Evolutionary conservation across 108 stramenopile species (phyloP).

Genomic region (Skeletonema potamos): DNA sequence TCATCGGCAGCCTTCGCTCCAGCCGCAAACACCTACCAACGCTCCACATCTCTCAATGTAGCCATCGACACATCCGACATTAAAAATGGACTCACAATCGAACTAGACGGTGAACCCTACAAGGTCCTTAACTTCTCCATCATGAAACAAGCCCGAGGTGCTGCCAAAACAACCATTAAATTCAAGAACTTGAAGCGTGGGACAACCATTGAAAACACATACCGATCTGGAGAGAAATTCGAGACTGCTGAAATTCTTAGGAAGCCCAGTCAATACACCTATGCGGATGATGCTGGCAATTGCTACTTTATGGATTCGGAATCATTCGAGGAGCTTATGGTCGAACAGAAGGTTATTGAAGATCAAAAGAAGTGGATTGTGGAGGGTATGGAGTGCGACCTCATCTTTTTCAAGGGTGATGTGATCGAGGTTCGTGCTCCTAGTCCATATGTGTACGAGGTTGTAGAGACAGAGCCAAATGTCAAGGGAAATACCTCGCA

Average conservation of each 20-base stretch:
- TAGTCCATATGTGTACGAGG: constrained; percentile 59
- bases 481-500: constrained; percentile 94
- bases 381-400: constrained; percentile 81
- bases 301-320: constrained; percentile 92
- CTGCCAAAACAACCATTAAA: constrained; percentile 90
- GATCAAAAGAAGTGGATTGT: constrained; percentile 80
- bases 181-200: constrained; percentile 94
- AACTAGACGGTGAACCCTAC: constrained; percentile 90
- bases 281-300: constrained; percentile 72
- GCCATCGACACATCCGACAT: constrained; percentile 91
- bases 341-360: constrained; percentile 56
- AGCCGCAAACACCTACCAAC: background rate
- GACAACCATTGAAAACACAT: constrained; percentile 93
- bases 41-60: constrained; percentile 40
- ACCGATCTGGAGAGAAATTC: constrained; percentile 91
- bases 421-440: constrained; percentile 89
- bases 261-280: constrained; percentile 83
- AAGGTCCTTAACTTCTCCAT: constrained; percentile 88
- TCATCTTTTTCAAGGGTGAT: constrained; percentile 82
- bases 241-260: constrained; percentile 87
- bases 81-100: constrained; percentile 93
- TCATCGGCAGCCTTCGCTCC: constrained; percentile 10
- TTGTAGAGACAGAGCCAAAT: constrained; percentile 89
- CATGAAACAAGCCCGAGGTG: constrained; percentile 93
- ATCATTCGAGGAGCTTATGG: constrained; percentile 88